Base-by-base conservation (phyloP, 306 rosid species). In the Rosa persica region DNA sequence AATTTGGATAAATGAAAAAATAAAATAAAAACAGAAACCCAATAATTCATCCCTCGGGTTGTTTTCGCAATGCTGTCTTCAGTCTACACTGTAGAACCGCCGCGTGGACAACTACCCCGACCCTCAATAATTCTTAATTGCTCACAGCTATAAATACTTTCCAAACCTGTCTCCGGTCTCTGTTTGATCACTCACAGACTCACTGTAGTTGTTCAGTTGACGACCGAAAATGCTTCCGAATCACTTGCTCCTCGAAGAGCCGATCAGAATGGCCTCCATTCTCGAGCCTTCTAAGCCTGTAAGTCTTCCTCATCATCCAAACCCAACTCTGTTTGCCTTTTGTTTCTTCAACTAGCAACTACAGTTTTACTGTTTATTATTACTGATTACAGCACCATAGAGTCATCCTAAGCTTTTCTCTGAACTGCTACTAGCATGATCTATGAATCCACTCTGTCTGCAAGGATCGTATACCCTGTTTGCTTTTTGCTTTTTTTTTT, bases 221-320 rank as follows among this genome's bases (percentile, higher is more conserved):
- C 23, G 62, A 55, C 30, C 71, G 36, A 82, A 81, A 70, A 93
- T 93, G 98, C 87, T 79, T 16, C 75, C 91, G 6, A 89, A 75
- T 40, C 87, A 90, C 61, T 81, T 93, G 88, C 86, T 93, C 78
- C 92, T 91, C 10, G 93, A 93, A 73, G 98, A 93, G 84, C 98
- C 98, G 0, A 87, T 93, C 39, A 71, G 98, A 84, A 93, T 93
- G 98, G 87, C 90, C 39, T 88, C 98, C 64, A 70, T 93, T 65
- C 88, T 93, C 5, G 97, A 93, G 85, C 90, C 96, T 43, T 91
- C 98, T 23, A 91, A 93, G 79, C 88, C 93, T 76, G 98, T 91
- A 9, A 85, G 90, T 55, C 62, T 17, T 51, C 5, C 55, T 46
- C 49, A 46, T 12, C 17, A 4, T 3, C 6, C 19, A 13, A 12